Evolutionary conservation across 2,329 filamentous ascomycete genomes (phyloP), one percentile per base, ranked within the genome.

Genomic region (Diaporthe sp.): DNA sequence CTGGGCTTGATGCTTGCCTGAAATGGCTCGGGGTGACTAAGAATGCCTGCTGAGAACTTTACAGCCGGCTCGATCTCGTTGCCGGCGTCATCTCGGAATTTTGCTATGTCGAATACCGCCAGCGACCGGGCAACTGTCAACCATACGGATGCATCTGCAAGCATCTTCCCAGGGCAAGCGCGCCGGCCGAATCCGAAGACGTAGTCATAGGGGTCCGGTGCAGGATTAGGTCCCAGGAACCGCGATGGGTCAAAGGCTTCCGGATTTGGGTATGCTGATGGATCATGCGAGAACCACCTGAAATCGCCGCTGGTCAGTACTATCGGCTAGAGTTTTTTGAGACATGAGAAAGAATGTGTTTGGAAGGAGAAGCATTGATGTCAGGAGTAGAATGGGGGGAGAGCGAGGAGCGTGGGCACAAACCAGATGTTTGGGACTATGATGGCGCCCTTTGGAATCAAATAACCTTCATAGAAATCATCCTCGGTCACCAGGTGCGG

Each of bases 61-160:
- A 77, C 37, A 2, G n/a, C 66, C 3, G 78, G 77, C 27, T 77
- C 76, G 10, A 79, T 82, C 3, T 85, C 80, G 19, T 79, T 78
- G 35, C 82, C 83, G 1, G 80, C 82, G 44, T 84, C 79, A 39
- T 85, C 83, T 2, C 84, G 72, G 0, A 76, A 75, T 71, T 86
- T 86, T 13, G 73, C 75, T 19, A 89, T 82, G 5, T 82, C 79
- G 68, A 88, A 87, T 0, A 84, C 84, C 0, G 85, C 79, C 19
- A 88, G 78, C 0, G 81, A 79, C 55, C 84, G 84, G 2, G 82
- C 84, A 37, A 77, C 51, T 19, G 71, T 75, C 19, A 77, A 25
- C 56, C 71, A 77, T 55, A 77, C 50, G 17, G 70, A 71, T 4
- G 69, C n/a, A 37, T 77, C 76, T 15, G 75, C 76, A 19, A 77